Evolutionary conservation across 2,329 filamentous ascomycete genomes (phyloP).

Genomic region (Arthroderma sp.): DNA sequence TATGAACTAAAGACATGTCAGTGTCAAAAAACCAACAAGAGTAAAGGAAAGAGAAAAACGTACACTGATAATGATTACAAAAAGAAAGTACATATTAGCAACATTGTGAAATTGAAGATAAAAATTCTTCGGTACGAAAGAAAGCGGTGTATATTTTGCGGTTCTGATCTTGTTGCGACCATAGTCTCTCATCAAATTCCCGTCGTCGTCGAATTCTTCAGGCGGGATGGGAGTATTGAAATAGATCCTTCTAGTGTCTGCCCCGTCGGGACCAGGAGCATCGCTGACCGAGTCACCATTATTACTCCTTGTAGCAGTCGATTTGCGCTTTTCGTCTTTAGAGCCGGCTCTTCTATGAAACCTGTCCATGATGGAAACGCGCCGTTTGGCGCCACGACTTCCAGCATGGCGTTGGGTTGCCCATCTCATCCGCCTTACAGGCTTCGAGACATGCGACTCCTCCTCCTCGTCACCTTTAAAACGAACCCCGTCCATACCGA

Average conservation of each 20-base stretch:
- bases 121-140: slow-evolving; percentile 90
- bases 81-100: slow-evolving; percentile 96
- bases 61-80: slow-evolving; percentile 88
- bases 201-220: slow-evolving; percentile 66
- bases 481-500: slow-evolving; percentile 26
- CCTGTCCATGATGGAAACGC: slow-evolving; percentile 67
- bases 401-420: slow-evolving; percentile 79
- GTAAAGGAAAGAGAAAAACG: slow-evolving; percentile 29
- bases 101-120: slow-evolving; percentile 98
- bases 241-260: slow-evolving; percentile 50
- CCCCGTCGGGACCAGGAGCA: slow-evolving; percentile 21
- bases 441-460: slow-evolving; percentile 39
- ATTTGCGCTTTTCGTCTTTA: slow-evolving; percentile 56
- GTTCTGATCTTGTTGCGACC: slow-evolving; percentile 94
- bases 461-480: slow-evolving; percentile 19
- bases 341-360: slow-evolving; percentile 49
- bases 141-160: slow-evolving; percentile 90
- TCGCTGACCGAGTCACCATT: slow-evolving; percentile 12
- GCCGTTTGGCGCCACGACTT: slow-evolving; percentile 63
- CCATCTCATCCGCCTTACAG: slow-evolving; percentile 78
- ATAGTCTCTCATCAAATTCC: slow-evolving; percentile 55
- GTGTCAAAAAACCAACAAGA: not conserved
- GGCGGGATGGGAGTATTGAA: slow-evolving; percentile 75
- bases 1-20: slow-evolving; percentile 55
- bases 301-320: slow-evolving; percentile 26